Evolutionary conservation across 306 rosid species (phyloP).

Genomic region (Quercus agrifolia): DNA sequence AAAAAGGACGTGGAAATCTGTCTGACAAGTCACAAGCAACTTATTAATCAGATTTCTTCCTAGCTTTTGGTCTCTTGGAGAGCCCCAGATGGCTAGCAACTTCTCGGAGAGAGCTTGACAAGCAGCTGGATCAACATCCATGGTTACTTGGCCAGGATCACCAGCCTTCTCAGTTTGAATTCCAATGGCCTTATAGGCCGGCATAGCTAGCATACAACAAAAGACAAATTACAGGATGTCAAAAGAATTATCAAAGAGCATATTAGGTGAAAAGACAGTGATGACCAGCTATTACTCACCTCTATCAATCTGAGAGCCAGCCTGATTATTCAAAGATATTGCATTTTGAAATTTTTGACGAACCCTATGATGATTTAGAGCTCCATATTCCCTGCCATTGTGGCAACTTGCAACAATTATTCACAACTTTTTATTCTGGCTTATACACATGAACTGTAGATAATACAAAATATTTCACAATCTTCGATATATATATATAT

Average conservation of each 20-base stretch:
- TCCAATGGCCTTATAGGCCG: constrained; percentile 36
- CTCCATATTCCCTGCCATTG: constrained; percentile 42
- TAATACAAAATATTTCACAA: neutral
- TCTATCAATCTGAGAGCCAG: constrained; percentile 4
- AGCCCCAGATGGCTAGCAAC: constrained; percentile 65
- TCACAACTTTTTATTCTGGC: constrained; percentile 7
- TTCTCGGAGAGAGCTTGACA: constrained; percentile 60
- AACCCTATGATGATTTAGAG: constrained; percentile 21
- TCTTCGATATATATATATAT: no score
- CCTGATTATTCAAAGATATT: constrained; percentile 25
- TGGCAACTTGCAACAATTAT: constrained; percentile 17
- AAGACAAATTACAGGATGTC: constrained; percentile 15
- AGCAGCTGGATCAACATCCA: constrained; percentile 32
- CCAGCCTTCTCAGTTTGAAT: constrained; percentile 42
- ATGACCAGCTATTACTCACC: constrained; percentile 40
- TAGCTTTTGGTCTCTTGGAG: constrained; percentile 36
- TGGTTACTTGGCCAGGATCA: constrained; percentile 33
- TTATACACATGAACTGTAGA: neutral
- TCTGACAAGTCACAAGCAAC: constrained; percentile 60
- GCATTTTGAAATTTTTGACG: constrained; percentile 30
- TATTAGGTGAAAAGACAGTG: neutral
- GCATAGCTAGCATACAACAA: constrained; percentile 24
- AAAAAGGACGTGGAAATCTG: constrained; percentile 70
- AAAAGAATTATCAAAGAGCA: constrained; percentile 15
- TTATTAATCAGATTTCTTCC: constrained; percentile 57